Base-by-base conservation (phyloP, 768 basidiomycete species). In the Rubroboletus satanas region DNA sequence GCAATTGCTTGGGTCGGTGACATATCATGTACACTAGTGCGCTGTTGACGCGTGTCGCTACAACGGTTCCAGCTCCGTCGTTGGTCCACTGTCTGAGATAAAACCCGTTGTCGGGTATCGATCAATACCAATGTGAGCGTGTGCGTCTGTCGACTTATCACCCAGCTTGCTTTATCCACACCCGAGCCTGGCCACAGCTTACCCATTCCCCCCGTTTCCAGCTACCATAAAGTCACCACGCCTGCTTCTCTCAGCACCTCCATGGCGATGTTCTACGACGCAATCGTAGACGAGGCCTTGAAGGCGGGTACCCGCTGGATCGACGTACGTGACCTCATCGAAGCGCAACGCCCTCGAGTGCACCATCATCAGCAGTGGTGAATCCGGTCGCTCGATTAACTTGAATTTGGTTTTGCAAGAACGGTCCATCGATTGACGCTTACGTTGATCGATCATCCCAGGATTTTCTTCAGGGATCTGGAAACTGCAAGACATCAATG, bases 331-430 rank as follows among this genome's bases (percentile, higher is more conserved):
- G 83, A 84, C 62, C 62, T 82, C 36, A 83, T 79, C 0, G 66
- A 70, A 15, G 82, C 79, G 0, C 84, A 21, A 87, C 60, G 74
- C 75, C 0, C 65, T 71, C 7, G 74, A 87, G 50, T 72, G 85
- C 32, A 78, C 87, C 61, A 75, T 87, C 61, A 60, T 81, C 36
- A 68, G 66, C n/a, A 68, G 67, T 5, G 73, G 74, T 56, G 49
- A 62, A 7, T 33, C 37, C 3, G 9, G 37, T 38, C 37, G 37
- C 5, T 5, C n/a, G 10, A 38, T 11, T 38, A 4, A 10, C 9
- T 11, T 18, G n/a, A 10, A 18, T n/a, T 10, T 18, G 21, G n/a
- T 10, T 11, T 39, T 18, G 18, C 10, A 10, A 39, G 5, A 12
- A 39, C n/a, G 3, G 37, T n/a, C 37, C 37, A 21, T 21, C 18